These are phyloP conservation scores for Neolentinus lepideus DNA, from an alignment of 1,284 basidiomycete genomes.

Conservation along the genomic window DNA sequence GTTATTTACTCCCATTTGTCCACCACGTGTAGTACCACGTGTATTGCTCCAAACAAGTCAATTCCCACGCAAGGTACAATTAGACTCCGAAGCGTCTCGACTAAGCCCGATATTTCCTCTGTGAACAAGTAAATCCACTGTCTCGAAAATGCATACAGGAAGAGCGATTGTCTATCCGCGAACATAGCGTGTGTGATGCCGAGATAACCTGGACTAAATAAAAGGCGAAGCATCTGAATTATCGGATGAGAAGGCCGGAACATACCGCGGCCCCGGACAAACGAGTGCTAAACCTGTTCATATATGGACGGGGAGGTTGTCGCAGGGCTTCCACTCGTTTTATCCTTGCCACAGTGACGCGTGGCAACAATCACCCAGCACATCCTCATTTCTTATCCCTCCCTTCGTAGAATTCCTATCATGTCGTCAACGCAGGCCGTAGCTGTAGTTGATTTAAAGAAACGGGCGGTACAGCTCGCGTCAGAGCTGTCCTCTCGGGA, in stretches of 20 bases:
- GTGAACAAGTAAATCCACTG: neutral
- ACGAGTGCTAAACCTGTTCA: neutral
- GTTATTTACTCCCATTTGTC: conserved; percentile 18
- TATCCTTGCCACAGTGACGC: neutral
- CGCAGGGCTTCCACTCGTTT: neutral
- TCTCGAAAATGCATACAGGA: neutral
- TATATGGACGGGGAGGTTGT: neutral
- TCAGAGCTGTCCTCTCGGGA: conserved; percentile 23
- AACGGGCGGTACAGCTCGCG: conserved; percentile 24
- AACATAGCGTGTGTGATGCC: neutral
- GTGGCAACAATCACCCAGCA: conserved; percentile 6
- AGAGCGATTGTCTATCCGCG: neutral
- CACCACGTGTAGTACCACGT: neutral
- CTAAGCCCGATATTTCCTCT: neutral
- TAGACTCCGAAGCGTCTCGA: neutral
- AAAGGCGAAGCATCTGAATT: no score
- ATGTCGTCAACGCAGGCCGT: conserved; percentile 9
- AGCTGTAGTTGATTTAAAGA: conserved; percentile 17
- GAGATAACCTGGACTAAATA: neutral
- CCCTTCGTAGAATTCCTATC: neutral
- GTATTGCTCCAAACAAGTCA: conserved; percentile 8
- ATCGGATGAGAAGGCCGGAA: neutral
- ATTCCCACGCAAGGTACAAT: conserved; percentile 6
- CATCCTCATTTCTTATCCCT: conserved; percentile 7
- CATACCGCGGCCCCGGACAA: conserved; percentile 1